Evolutionary conservation across 2,329 filamentous ascomycete genomes (phyloP).

Genomic region (Nannizzia gypsea): DNA sequence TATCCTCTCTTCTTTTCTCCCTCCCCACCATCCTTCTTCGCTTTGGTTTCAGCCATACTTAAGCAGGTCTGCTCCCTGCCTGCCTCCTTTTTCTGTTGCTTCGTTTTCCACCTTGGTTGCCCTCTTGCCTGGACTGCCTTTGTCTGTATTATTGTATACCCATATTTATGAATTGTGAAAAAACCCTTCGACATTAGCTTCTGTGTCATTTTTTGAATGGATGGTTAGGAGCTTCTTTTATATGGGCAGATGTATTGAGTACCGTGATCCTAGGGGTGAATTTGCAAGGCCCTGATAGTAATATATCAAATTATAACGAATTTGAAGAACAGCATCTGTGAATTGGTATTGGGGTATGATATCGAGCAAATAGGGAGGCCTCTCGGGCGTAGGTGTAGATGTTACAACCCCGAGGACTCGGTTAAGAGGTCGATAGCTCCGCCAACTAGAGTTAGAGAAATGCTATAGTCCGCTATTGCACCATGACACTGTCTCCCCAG

Average conservation of each 20-base stretch:
- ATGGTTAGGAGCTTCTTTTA: not conserved
- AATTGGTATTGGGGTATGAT: too few relatives aligned
- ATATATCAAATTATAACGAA: too few relatives aligned
- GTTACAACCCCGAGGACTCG: too few relatives aligned
- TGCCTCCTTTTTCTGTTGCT: not conserved
- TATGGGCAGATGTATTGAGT: not conserved
- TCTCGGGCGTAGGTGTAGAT: too few relatives aligned
- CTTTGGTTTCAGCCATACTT: not conserved
- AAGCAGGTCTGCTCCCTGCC: not conserved
- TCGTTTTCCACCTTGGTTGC: not conserved
- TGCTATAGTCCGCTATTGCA: too few relatives aligned
- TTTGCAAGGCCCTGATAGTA: too few relatives aligned
- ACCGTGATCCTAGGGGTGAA: too few relatives aligned
- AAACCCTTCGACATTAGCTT: not conserved
- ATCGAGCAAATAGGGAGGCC: too few relatives aligned
- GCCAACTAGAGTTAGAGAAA: too few relatives aligned
- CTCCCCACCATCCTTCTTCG: not conserved
- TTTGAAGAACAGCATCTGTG: too few relatives aligned
- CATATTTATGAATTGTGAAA: not conserved
- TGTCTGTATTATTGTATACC: not conserved
- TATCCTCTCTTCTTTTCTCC: not conserved
- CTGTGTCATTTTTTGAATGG: not conserved
- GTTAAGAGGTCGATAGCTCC: too few relatives aligned
- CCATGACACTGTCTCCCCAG: too few relatives aligned
- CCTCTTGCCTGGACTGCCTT: not conserved